Evolutionary conservation across 2,329 filamentous ascomycete species (phyloP).

Genomic region (Aureobasidium sp.): DNA sequence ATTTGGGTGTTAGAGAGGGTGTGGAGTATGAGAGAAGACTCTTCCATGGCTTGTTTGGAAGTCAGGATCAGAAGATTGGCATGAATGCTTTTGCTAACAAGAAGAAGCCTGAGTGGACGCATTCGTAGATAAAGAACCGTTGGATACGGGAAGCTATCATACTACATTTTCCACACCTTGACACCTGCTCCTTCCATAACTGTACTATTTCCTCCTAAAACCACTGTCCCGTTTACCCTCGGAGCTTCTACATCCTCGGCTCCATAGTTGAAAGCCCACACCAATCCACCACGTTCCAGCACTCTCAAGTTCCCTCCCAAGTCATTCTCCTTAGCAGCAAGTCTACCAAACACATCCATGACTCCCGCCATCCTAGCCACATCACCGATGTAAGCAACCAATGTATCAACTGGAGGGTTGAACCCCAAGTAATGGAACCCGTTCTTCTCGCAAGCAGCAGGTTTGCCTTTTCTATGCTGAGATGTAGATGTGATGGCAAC

Average conservation of each 20-base stretch:
- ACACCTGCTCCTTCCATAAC: constrained; percentile 20
- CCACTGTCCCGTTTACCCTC: constrained; percentile 16
- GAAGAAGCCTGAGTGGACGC: constrained; percentile 83
- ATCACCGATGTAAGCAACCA: constrained; percentile 21
- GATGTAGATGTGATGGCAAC: constrained; percentile 20
- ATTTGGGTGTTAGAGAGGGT: constrained; percentile 76
- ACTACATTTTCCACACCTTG: constrained; percentile 18
- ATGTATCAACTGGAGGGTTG: constrained; percentile 20
- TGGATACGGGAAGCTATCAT: no score
- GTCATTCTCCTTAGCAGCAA: constrained; percentile 18
- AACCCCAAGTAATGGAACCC: constrained; percentile 21
- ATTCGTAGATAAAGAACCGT: constrained; percentile 50
- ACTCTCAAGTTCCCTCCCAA: constrained; percentile 22
- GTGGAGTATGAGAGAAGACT: constrained; percentile 91
- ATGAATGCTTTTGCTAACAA: constrained; percentile 95
- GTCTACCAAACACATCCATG: constrained; percentile 18
- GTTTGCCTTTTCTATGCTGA: constrained; percentile 19
- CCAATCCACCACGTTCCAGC: constrained; percentile 19
- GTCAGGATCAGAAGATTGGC: constrained; percentile 92
- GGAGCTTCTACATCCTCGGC: constrained; percentile 19
- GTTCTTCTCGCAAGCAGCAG: constrained; percentile 21
- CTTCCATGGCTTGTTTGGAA: constrained; percentile 91
- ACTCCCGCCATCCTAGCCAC: constrained; percentile 19
- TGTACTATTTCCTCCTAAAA: constrained; percentile 16
- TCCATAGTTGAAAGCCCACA: constrained; percentile 24